Evolutionary conservation across 495 filamentous ascomycete species (phyloP).

Genomic region (Penicillium coprophilum): DNA sequence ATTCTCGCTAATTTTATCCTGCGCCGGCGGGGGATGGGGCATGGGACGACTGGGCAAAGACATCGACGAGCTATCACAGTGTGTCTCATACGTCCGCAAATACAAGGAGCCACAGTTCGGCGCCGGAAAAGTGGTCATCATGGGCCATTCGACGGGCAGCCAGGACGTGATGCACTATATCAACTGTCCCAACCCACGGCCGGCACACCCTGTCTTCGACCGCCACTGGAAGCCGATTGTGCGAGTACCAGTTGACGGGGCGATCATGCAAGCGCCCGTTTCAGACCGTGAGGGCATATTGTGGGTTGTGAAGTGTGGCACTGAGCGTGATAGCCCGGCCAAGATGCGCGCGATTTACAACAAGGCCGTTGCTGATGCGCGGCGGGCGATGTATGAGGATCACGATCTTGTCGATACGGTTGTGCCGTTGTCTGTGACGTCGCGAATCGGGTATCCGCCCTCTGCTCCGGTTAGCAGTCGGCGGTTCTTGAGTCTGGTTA

Average conservation of each 20-base stretch:
- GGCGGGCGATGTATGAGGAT: constrained; percentile 24
- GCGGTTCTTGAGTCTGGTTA: constrained; percentile 66
- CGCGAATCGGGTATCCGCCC: constrained; percentile 35
- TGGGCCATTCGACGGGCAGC: constrained; percentile 85
- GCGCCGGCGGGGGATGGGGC: constrained; percentile 70
- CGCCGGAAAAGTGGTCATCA: constrained; percentile 29
- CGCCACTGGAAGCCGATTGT: constrained; percentile 26
- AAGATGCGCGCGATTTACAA: constrained; percentile 33
- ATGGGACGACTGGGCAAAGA: constrained; percentile 62
- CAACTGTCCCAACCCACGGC: constrained; percentile 36
- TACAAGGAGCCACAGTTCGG: constrained; percentile 31
- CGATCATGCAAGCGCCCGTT: constrained; percentile 79
- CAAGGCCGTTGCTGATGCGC: constrained; percentile 28
- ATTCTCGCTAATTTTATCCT: constrained; percentile 55
- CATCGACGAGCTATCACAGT: constrained; percentile 62
- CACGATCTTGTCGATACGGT: constrained; percentile 30
- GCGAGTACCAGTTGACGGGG: constrained; percentile 61
- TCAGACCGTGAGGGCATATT: constrained; percentile 72
- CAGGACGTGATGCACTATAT: constrained; percentile 83
- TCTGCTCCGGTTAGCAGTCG: constrained; percentile 58
- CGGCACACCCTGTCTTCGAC: constrained; percentile 34
- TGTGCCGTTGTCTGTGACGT: constrained; percentile 37
- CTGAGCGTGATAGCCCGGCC: constrained; percentile 30
- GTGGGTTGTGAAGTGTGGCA: constrained; percentile 35
- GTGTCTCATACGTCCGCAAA: constrained; percentile 62